Evolutionary conservation across 225 moss, liverwort and hornwort genomes (phyloP), one percentile per base, ranked within the genome.

Genomic region (Neckera pumila): DNA sequence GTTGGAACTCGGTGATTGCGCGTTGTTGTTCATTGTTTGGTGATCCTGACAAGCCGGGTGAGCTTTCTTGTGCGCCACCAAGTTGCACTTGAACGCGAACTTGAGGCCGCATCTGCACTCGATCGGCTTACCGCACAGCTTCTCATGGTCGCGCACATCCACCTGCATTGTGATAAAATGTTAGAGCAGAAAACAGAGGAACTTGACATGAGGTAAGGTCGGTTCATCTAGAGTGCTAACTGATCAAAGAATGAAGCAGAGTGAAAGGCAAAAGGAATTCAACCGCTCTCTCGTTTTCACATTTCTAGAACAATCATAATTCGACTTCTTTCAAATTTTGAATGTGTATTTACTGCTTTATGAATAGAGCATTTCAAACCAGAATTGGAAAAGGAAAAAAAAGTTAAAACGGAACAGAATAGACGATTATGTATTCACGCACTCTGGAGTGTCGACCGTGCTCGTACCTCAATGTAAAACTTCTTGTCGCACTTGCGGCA

Each of bases 11-110:
- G 80, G 78, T 5, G 90, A 88, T 64, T 53, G 90, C 2, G 73
- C 58, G 58, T 58, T 84, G 65, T 40, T 62, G 66, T 43, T 91
- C 21, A 75, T 88, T 21, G 36, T 56, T 12, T 81, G 90, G 14
- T 75, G 86, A 42, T 98, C 98, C 83, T 96, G 96, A 49, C 98
- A 98, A 15, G 92, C 93, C 0, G 96, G 95, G 69, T 98, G 96
- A 2, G 94, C 95, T 85, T 97, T 98, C 89, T 98, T 98, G 92
- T 98, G 98, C 11, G 95, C 95, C 33, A 98, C 98, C 89, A 98
- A 60, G 84, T 98, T 98, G 91, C 98, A 98, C 86, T 98, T 98
- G 76, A 98, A 98, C 17, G 98, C 98, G 62, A 98, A 98, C 89
- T 97, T 98, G 59, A 95, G 93, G 17, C 98, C 98, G 53, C 98